Evolutionary conservation across 2,329 filamentous ascomycete genomes (phyloP), one percentile per base, ranked within the genome.

Genomic region (Aspergillus amoenus): DNA sequence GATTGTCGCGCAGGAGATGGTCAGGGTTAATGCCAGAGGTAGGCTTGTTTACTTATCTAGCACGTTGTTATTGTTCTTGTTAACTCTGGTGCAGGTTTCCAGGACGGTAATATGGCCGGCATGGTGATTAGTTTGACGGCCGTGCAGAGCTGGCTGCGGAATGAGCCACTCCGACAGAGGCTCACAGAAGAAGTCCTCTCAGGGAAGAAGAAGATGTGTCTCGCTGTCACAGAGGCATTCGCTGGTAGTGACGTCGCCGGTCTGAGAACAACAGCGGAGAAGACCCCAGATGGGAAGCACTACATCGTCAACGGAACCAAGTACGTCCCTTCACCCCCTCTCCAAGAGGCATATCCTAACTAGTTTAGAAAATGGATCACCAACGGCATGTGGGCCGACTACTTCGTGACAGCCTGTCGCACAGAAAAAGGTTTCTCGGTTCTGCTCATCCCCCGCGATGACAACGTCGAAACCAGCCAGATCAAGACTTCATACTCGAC

Each of bases 181-280:
- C 81, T 95, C 46, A 84, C 86, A 34, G 80, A 86, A 37, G 89
- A 94, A 66, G 87, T 91, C 45, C 82, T 95, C 63, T 84, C 82
- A 45, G 91, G 91, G 59, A 85, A 87, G 81, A 94, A 94, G 84
- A 93, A 93, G 81, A 91, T 94, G 70, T 93, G 88, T 69, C 80
- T 96, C 3, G 91, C 91, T 52, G 91, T 95, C 68, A 94, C 91
- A 1, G 91, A 96, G 75, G 91, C 91, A 0, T 94, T 95, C 74
- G 91, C 91, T 15, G 91, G 91, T 13, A 88, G 84, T 39, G 91
- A 95, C 72, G 91, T 95, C 4, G 89, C 91, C 13, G 86, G 89
- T 15, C 79, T 95, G 39, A 82, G 88, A 60, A 94, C 91, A 0
- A 94, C 90, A 0, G 90, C 90, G 1, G 82, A 82, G 64, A 91